Conservation (phyloP, 306 rosid species). For the Sophora flavescens region DNA sequence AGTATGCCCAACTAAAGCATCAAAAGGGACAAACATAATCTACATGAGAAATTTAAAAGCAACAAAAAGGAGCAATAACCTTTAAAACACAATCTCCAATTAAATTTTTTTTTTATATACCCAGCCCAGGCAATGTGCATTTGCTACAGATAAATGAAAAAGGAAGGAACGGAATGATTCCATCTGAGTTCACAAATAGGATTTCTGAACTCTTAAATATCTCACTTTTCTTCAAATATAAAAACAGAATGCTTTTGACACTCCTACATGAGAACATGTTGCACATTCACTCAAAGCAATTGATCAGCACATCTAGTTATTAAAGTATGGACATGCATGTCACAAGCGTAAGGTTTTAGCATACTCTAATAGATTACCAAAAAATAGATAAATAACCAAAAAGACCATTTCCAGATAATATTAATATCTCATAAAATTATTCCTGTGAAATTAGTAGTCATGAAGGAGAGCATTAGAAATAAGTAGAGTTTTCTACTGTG, state of each 20-base stretch:
- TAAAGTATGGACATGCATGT: background rate
- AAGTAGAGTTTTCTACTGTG: background rate
- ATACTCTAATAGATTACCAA: background rate
- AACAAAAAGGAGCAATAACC: constrained; percentile 1
- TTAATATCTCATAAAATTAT: background rate
- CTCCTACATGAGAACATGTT: background rate
- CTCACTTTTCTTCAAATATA: background rate
- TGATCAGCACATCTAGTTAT: background rate
- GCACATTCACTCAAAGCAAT: background rate
- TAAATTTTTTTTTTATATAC: background rate
- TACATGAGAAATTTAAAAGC: background rate
- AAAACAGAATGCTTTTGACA: constrained; percentile 11
- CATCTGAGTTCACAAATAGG: background rate
- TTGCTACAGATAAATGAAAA: background rate
- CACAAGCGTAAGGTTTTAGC: constrained; percentile 21
- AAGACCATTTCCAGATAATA: background rate
- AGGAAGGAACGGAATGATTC: background rate
- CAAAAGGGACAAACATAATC: constrained; percentile 10
- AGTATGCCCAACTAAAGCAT: constrained; percentile 17
- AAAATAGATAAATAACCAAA: background rate
- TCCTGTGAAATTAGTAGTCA: constrained; percentile 6
- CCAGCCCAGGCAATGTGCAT: constrained; percentile 13
- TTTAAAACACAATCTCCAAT: background rate
- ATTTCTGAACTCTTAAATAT: constrained; percentile 22
- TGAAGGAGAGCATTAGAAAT: background rate